Conservation (phyloP, 2,329 filamentous ascomycete genomes). For the Chaetomiaceae sp. region DNA sequence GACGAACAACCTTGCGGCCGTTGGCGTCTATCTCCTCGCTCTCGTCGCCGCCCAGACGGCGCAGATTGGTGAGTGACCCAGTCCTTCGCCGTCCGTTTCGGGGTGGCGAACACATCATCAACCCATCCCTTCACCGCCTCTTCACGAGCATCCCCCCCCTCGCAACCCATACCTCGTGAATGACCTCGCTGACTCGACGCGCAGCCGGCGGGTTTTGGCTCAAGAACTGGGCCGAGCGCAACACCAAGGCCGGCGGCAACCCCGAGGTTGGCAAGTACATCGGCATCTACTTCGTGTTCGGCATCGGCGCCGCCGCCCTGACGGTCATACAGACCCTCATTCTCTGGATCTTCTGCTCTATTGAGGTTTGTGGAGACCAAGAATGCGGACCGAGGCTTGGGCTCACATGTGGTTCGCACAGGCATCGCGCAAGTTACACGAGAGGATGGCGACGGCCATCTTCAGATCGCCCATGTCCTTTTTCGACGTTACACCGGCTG, state of each 20-base stretch:
- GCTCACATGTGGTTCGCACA: slow-evolving; percentile 32
- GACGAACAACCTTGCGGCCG: slow-evolving; percentile 83
- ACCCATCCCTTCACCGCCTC: neutral
- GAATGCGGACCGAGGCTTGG: slow-evolving; percentile 7
- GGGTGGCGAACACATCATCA: too few relatives aligned
- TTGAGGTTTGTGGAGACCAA: slow-evolving; percentile 62
- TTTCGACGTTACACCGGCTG: slow-evolving; percentile 94
- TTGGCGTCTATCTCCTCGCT: slow-evolving; percentile 71
- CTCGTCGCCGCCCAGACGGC: slow-evolving; percentile 76
- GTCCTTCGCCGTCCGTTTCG: neutral
- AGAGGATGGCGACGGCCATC: slow-evolving; percentile 94
- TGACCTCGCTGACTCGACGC: slow-evolving; percentile 7
- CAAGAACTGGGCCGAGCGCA: slow-evolving; percentile 84
- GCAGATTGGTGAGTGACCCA: slow-evolving; percentile 60
- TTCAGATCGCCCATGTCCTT: slow-evolving; percentile 98
- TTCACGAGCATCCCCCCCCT: neutral
- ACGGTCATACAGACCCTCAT: slow-evolving; percentile 91
- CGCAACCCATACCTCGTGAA: neutral
- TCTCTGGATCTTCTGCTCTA: slow-evolving; percentile 99
- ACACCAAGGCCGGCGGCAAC: slow-evolving; percentile 64
- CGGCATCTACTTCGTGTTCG: slow-evolving; percentile 92
- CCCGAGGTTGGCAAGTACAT: slow-evolving; percentile 81
- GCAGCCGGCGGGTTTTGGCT: slow-evolving; percentile 82
- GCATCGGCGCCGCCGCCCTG: slow-evolving; percentile 76
- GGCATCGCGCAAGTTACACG: slow-evolving; percentile 93